phyloP scores from a whole-genome alignment of 2,329 filamentous ascomycete species.

The Colletotrichum godetiae region DNA sequence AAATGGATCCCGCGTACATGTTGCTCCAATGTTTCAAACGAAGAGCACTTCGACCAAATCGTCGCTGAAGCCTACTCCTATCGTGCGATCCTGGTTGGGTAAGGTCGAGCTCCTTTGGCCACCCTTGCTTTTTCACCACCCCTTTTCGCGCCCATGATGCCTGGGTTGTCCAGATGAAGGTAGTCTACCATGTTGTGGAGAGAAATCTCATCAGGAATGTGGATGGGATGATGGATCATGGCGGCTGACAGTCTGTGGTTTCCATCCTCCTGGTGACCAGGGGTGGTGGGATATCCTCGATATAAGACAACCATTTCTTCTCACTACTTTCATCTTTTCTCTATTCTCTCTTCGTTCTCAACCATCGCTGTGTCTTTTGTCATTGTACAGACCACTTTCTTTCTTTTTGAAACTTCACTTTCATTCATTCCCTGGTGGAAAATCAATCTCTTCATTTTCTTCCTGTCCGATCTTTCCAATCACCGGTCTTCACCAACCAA shows the following conservation, averaged over 20 bases:
- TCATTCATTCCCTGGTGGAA: conserved; percentile 34
- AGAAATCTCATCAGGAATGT: background rate
- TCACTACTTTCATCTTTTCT: background rate
- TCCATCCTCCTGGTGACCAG: too few species aligned
- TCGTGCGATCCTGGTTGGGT: background rate
- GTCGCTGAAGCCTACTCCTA: background rate
- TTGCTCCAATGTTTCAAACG: conserved; percentile 21
- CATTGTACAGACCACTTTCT: conserved; percentile 32
- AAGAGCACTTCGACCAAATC: conserved; percentile 1
- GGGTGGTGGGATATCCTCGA: background rate
- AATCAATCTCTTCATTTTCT: conserved; percentile 28
- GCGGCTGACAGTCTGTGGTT: background rate
- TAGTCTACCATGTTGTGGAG: background rate
- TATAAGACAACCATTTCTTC: conserved; percentile 28
- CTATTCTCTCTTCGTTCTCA: conserved; percentile 10
- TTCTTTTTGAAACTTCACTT: conserved; percentile 26
- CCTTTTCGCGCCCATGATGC: conserved; percentile 18
- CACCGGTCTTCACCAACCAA: conserved; percentile 14
- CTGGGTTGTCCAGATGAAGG: background rate
- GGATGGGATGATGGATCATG: background rate
- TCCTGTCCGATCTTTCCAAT: conserved; percentile 24
- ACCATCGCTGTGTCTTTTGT: conserved; percentile 31
- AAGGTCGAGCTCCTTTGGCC: background rate
- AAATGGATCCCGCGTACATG: background rate
- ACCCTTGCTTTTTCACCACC: conserved; percentile 4